Conservation (phyloP, 2,329 filamentous ascomycete species). For the Fusarium nelsonii region DNA sequence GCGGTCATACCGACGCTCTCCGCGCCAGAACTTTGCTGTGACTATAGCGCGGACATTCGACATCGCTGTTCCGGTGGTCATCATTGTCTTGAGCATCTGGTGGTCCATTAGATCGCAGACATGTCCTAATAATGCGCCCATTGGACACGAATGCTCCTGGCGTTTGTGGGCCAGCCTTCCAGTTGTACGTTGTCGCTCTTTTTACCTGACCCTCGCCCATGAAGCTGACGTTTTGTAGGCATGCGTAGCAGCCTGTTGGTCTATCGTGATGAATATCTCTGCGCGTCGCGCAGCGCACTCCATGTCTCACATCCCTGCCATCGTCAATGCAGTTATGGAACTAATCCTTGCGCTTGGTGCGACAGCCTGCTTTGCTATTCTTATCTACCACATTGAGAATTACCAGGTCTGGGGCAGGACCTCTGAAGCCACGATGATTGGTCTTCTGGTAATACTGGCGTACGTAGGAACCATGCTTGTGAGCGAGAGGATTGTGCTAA, state of each 20-base stretch:
- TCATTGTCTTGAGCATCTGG: conserved; percentile 59
- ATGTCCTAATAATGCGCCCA: conserved; percentile 33
- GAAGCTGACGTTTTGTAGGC: conserved; percentile 14
- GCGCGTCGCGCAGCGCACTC: conserved; percentile 33
- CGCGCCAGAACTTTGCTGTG: conserved; percentile 24
- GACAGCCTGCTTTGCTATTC: conserved; percentile 40
- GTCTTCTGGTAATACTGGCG: conserved; percentile 44
- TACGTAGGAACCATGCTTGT: conserved; percentile 2
- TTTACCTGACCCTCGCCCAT: rapidly evolving
- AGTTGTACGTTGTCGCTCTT: conserved; percentile 28
- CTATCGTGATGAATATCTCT: conserved; percentile 42
- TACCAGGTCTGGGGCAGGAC: conserved; percentile 33
- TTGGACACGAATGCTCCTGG: conserved; percentile 40
- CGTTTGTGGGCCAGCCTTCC: conserved; percentile 45
- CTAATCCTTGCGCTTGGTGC: conserved; percentile 43
- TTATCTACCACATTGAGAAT: conserved; percentile 39
- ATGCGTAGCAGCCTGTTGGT: conserved; percentile 38
- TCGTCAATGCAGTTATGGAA: conserved; percentile 35
- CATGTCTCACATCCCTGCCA: conserved; percentile 38
- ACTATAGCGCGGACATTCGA: conserved; percentile 35
- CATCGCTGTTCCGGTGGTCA: conserved; percentile 50
- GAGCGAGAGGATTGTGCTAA: not conserved
- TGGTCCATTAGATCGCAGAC: conserved; percentile 43
- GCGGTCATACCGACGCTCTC: conserved; percentile 14
- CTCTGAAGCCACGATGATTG: conserved; percentile 40